phyloP scores from a whole-genome alignment of 495 filamentous ascomycete species.

The Penicillium arizonense region DNA sequence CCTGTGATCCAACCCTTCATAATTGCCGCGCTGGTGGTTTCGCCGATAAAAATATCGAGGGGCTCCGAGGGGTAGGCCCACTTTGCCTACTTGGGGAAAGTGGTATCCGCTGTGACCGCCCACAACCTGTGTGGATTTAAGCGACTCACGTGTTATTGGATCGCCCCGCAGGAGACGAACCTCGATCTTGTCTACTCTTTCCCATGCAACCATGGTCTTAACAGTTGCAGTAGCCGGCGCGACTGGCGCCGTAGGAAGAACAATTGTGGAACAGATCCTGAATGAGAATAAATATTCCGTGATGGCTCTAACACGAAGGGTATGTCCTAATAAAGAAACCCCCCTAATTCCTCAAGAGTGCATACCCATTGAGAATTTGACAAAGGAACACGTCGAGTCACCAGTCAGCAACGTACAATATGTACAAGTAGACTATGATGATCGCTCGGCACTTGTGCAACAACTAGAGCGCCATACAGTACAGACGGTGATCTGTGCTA shows the following conservation, averaged over 20 bases:
- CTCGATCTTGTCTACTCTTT: too few species aligned
- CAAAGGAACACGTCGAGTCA: conserved; percentile 8
- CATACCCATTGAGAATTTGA: neutral
- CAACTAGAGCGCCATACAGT: conserved; percentile 4
- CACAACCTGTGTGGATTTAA: too few species aligned
- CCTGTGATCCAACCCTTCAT: too few species aligned
- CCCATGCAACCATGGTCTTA: neutral
- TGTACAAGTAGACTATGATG: conserved; percentile 12
- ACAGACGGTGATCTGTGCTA: conserved; percentile 10
- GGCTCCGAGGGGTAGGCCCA: too few species aligned
- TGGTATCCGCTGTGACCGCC: too few species aligned
- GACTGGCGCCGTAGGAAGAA: conserved; percentile 7
- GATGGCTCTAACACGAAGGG: conserved; percentile 6
- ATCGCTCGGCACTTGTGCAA: conserved; percentile 2
- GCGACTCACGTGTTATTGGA: too few species aligned
- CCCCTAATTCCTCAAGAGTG: neutral
- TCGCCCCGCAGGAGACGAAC: too few species aligned
- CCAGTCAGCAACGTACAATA: conserved; percentile 5
- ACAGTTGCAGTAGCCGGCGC: conserved; percentile 12
- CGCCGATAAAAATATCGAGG: too few species aligned
- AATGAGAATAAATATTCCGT: conserved; percentile 5
- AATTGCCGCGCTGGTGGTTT: too few species aligned
- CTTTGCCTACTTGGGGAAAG: too few species aligned
- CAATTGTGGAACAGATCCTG: conserved; percentile 10
- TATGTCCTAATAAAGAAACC: neutral